These are phyloP conservation scores for Amphicarpaea edgeworthii DNA, from an alignment of 306 rosid genomes.

Conservation along the genomic window DNA sequence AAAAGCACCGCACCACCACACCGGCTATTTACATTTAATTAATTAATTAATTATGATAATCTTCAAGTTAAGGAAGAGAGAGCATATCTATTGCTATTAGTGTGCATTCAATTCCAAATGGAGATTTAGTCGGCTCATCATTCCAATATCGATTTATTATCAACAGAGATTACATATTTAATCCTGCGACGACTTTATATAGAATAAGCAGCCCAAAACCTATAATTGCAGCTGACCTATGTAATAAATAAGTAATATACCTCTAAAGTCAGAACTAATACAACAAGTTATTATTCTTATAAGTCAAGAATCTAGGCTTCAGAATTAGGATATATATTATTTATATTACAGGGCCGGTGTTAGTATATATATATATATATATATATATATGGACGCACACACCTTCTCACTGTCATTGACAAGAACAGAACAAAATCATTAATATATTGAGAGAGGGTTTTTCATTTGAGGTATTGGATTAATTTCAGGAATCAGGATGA, in stretches of 20 bases:
- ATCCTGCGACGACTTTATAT: neutral
- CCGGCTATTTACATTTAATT: neutral
- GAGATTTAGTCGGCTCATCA: neutral
- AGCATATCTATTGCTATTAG: neutral
- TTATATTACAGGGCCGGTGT: constrained; percentile 41
- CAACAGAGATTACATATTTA: neutral
- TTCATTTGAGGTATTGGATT: neutral
- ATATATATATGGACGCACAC: neutral
- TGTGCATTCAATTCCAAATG: neutral
- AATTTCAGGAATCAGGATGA: constrained; percentile 56
- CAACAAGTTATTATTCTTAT: constrained; percentile 12
- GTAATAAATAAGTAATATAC: constrained; percentile 16
- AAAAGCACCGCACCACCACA: constrained; percentile 11
- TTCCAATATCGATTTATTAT: neutral
- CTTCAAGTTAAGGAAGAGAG: neutral
- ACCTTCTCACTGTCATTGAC: neutral
- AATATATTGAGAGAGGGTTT: constrained; percentile 24
- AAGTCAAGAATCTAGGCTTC: constrained; percentile 31
- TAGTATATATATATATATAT: neutral
- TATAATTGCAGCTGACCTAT: constrained; percentile 6
- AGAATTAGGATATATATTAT: constrained; percentile 37
- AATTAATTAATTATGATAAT: neutral
- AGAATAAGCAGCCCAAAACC: neutral
- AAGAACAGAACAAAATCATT: neutral
- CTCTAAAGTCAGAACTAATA: constrained; percentile 56